Conservation (phyloP, 768 basidiomycete genomes). For the Sporobolomyces roseus region DNA sequence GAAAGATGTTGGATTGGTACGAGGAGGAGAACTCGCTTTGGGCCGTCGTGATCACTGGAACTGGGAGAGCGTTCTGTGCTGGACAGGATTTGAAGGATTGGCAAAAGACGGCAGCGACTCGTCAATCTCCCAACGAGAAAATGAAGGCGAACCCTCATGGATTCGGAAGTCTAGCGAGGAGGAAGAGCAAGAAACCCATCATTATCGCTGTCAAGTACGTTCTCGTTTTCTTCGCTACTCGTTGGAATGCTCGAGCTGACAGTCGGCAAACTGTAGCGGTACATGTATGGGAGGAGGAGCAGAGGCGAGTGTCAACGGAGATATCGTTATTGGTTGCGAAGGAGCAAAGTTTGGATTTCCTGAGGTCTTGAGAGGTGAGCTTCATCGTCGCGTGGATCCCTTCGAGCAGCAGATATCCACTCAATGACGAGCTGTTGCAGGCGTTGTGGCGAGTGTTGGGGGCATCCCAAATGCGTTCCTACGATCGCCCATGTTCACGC, state of each 20-base stretch:
- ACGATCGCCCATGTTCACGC: conserved; percentile 54
- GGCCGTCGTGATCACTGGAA: conserved; percentile 38
- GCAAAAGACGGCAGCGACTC: conserved; percentile 7
- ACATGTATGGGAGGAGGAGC: conserved; percentile 37
- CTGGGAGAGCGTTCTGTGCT: conserved; percentile 40
- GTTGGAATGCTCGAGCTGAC: neutral
- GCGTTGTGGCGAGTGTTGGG: conserved; percentile 28
- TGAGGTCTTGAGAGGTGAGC: conserved; percentile 39
- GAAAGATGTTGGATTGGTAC: conserved; percentile 42
- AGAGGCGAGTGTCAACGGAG: conserved; percentile 39
- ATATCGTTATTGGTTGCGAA: conserved; percentile 40
- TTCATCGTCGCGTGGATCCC: neutral
- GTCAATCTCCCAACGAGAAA: neutral
- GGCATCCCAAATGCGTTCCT: conserved; percentile 28
- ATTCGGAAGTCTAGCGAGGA: conserved; percentile 34
- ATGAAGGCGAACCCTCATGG: conserved; percentile 28
- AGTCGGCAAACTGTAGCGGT: neutral
- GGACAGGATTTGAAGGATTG: conserved; percentile 43
- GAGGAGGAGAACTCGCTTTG: conserved; percentile 40
- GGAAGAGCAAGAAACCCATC: conserved; percentile 40
- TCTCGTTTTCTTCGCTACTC: neutral
- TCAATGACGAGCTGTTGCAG: neutral
- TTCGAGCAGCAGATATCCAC: conserved; percentile 3
- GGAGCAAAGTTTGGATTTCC: conserved; percentile 40
- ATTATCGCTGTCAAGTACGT: conserved; percentile 44